phyloP scores from a whole-genome alignment of 805 yeast species.

The Candida ulmi region DNA sequence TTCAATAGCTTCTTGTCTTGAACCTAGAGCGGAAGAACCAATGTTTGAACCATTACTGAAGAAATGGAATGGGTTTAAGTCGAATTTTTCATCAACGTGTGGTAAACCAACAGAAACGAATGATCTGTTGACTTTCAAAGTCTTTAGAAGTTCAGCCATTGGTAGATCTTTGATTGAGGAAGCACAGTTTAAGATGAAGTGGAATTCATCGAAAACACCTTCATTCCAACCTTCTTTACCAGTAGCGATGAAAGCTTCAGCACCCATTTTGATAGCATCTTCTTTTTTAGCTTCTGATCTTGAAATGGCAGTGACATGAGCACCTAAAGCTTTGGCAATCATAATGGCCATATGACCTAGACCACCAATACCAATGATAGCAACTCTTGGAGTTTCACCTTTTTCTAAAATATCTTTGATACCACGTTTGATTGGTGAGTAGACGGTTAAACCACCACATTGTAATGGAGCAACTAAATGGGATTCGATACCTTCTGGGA shows the following conservation, averaged over 20 bases:
- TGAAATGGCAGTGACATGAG: slow-evolving; percentile 53
- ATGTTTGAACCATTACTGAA: slow-evolving; percentile 42
- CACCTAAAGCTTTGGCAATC: slow-evolving; percentile 56
- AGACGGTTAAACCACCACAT: slow-evolving; percentile 76
- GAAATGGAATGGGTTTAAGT: slow-evolving; percentile 46
- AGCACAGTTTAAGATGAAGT: slow-evolving; percentile 46
- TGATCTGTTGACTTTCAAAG: slow-evolving; percentile 52
- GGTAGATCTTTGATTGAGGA: slow-evolving; percentile 39
- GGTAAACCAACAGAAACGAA: slow-evolving; percentile 69
- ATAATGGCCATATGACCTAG: slow-evolving; percentile 51
- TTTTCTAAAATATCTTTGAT: slow-evolving; percentile 16
- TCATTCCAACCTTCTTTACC: slow-evolving; percentile 39
- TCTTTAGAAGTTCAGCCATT: slow-evolving; percentile 39
- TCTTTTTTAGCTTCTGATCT: slow-evolving; percentile 43
- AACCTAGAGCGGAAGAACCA: slow-evolving; percentile 57
- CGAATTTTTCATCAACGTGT: slow-evolving; percentile 32
- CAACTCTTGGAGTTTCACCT: slow-evolving; percentile 35
- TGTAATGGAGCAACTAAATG: slow-evolving; percentile 63
- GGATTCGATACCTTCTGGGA: slow-evolving; percentile 50
- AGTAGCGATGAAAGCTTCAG: slow-evolving; percentile 50
- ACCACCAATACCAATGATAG: slow-evolving; percentile 53
- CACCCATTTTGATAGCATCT: slow-evolving; percentile 46
- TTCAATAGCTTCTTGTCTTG: slow-evolving; percentile 58
- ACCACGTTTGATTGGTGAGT: slow-evolving; percentile 54
- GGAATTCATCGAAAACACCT: slow-evolving; percentile 31